A percentile compares a stretch with the other conserved stretches of the same genome.
These are phyloP conservation scores for Castanea crenata DNA, from an alignment of 306 rosid genomes.

Conservation along the genomic window DNA sequence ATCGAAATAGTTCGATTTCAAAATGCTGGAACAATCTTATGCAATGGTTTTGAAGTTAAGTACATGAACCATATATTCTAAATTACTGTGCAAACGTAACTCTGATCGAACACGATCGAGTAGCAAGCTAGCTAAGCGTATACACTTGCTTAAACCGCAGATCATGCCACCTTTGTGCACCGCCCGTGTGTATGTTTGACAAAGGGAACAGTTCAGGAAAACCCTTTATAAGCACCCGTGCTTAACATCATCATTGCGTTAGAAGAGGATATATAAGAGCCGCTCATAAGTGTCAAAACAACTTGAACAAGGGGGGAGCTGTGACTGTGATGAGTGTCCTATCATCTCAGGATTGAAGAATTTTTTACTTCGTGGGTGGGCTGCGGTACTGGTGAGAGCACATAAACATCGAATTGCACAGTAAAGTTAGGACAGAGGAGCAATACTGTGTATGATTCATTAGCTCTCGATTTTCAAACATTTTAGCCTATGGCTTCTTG, in stretches of 20 bases:
- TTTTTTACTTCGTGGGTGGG: background rate
- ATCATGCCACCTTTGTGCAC: no score
- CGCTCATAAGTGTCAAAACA: background rate
- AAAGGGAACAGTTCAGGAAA: background rate
- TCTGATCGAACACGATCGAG: no score
- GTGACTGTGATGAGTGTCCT: no score
- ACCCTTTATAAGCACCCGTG: constrained; percentile 45
- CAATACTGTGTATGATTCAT: background rate
- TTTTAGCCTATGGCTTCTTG: background rate
- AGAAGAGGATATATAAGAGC: background rate
- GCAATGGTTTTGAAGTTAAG: no score
- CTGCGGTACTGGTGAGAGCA: constrained; percentile 4
- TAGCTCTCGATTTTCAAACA: background rate
- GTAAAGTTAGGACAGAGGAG: constrained; percentile 2
- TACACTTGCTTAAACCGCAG: no score
- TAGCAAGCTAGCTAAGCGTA: no score
- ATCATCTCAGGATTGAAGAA: background rate
- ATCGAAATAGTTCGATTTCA: no score
- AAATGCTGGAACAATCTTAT: no score
- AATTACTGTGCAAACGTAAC: no score
- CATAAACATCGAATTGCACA: background rate
- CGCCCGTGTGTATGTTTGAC: no score
- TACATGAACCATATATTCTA: no score
- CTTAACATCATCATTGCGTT: constrained; percentile 31
- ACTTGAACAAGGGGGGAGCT: no score